A percentile compares a stretch with the other conserved stretches of the same genome.
phyloP scores from a whole-genome alignment of 2,329 filamentous ascomycete species.

The Laburnicola sp. region DNA sequence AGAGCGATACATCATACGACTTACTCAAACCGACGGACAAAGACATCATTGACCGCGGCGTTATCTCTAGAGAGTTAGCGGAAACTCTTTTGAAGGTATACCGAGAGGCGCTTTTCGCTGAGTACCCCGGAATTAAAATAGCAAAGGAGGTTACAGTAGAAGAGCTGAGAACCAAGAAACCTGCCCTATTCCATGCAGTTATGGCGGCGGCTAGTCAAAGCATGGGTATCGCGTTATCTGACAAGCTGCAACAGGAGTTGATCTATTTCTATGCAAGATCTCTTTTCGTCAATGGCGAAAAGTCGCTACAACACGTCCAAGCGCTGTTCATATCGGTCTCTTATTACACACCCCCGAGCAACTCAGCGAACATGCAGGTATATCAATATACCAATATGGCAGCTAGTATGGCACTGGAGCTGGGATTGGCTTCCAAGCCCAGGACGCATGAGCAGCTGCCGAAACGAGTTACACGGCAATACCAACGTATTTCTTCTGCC shows the following conservation, averaged over 20 bases:
- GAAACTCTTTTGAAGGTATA: conserved; percentile 36
- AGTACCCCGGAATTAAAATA: conserved; percentile 38
- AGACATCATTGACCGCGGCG: conserved; percentile 40
- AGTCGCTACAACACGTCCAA: conserved; percentile 42
- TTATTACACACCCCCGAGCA: conserved; percentile 41
- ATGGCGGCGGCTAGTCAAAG: conserved; percentile 43
- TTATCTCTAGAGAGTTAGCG: conserved; percentile 35
- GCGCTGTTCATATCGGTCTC: conserved; percentile 40
- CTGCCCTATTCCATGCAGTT: conserved; percentile 41
- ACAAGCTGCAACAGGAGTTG: conserved; percentile 39
- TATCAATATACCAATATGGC: conserved; percentile 43
- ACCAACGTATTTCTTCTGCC: conserved; percentile 40
- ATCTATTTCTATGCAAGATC: conserved; percentile 38
- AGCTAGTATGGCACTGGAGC: conserved; percentile 41
- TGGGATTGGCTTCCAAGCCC: conserved; percentile 43
- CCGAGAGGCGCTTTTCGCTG: conserved; percentile 32
- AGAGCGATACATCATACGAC: conserved; percentile 20
- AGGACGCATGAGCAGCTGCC: conserved; percentile 45
- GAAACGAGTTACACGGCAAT: conserved; percentile 34
- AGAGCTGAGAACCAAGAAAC: conserved; percentile 35
- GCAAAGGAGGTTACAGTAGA: conserved; percentile 36
- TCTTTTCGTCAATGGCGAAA: conserved; percentile 43
- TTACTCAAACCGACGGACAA: conserved; percentile 28
- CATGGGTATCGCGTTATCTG: conserved; percentile 36
- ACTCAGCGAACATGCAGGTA: conserved; percentile 37